Base-by-base conservation (phyloP, 768 basidiomycete species). In the Auriscalpium orientale region DNA sequence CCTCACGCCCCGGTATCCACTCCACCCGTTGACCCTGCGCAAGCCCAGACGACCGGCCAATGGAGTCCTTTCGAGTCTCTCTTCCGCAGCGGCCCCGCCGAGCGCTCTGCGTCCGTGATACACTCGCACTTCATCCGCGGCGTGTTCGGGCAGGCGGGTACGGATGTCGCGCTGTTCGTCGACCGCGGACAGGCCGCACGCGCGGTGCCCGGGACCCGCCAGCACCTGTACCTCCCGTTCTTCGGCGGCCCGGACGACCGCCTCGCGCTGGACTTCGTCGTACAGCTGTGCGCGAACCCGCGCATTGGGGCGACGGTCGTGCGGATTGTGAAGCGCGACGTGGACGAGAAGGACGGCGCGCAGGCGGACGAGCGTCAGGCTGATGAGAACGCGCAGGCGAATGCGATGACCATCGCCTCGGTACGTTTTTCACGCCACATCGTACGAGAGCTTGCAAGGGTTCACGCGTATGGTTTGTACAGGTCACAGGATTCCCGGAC, bases 181-280 rank as follows among this genome's bases (percentile, higher is more conserved):
- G 92, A 97, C 64, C 78, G 81, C 47, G 78, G 77, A 38, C 57
- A 61, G 53, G 71, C 74, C 52, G 63, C 71, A 51, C 63, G 70
- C 8, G 62, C 64, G 0, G 57, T 60, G 45, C 68, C 68, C 47
- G 71, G 71, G 43, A 68, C 64, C 46, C 57, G 56, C 9, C 78
- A 84, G 64, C 89, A 91, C 65, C 62, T 98, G 13, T 89, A 92
- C 71, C 64, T 97, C 12, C 89, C 92, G 0, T 98, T 98, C 79
- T 89, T 92, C 67, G 95, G 95, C 21, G 95, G 95, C 0, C 88
- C 92, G 0, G 95, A 98, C 68, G 95, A 97, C 66, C 78, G 95
- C 3, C 76, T 93, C 16, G 91, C 92, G 0, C 72, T 98, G 37
- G 83, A 88, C 34, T 83, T 98, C 62, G 87, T 90, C 21, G 79